Conservation (phyloP, 768 basidiomycete species). For the Lactarius sanguifluus region DNA sequence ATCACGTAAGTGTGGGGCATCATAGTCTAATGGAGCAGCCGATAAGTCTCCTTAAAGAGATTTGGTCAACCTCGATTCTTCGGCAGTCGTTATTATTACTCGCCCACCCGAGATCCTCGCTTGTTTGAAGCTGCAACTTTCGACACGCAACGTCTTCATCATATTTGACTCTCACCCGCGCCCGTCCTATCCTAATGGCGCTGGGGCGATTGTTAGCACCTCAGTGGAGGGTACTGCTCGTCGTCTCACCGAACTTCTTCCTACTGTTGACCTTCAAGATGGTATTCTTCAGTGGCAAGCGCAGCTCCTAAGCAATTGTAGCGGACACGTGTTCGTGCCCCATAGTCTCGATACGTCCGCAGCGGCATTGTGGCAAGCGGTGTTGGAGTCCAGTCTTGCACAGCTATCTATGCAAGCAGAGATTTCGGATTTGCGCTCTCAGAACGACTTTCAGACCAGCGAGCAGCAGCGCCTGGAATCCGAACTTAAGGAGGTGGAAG, state of each 20-base stretch:
- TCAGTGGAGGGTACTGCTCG: constrained; percentile 45
- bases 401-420: constrained; percentile 46
- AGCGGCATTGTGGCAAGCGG: constrained; percentile 35
- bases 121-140: constrained; percentile 42
- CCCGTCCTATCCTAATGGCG: constrained; percentile 53
- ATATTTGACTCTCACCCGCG: constrained; percentile 71
- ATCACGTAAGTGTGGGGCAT: constrained; percentile 33
- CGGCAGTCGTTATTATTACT: constrained; percentile 55
- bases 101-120: constrained; percentile 70
- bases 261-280: constrained; percentile 49
- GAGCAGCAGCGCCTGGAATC: constrained; percentile 30
- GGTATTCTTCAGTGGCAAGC: constrained; percentile 59
- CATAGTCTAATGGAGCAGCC: not conserved
- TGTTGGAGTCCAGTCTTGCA: constrained; percentile 52
- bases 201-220: constrained; percentile 55
- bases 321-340: constrained; percentile 55
- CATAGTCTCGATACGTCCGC: constrained; percentile 31
- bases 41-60: constrained; percentile 29
- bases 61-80: constrained; percentile 30
- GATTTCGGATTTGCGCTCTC: constrained; percentile 31
- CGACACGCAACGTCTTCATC: constrained; percentile 43
- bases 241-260: constrained; percentile 49
- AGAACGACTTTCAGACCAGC: constrained; percentile 22
- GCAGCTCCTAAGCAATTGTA: constrained; percentile 59
- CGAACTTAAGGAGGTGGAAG: constrained; percentile 23